Conservation (phyloP, 495 filamentous ascomycete species). For the Daldinia loculata region DNA sequence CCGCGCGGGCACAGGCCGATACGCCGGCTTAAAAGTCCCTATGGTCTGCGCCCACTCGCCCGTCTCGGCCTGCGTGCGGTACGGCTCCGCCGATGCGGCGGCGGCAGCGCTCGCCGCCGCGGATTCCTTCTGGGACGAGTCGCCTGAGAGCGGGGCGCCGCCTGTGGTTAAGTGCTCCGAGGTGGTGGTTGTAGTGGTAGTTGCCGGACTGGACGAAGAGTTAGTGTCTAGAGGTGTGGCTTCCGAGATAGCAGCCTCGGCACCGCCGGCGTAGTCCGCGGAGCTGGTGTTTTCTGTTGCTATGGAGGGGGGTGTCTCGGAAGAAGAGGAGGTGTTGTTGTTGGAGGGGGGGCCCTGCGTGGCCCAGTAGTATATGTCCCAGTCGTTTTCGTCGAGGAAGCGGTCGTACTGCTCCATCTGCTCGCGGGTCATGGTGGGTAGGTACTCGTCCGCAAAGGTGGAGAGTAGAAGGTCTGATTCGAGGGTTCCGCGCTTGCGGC, state of each 20-base stretch:
- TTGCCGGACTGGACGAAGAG: neutral
- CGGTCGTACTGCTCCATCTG: slow-evolving; percentile 87
- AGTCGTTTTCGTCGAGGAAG: slow-evolving; percentile 99
- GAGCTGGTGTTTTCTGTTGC: slow-evolving; percentile 48
- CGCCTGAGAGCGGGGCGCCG: slow-evolving; percentile 29
- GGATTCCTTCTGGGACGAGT: slow-evolving; percentile 37
- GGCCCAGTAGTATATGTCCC: slow-evolving; percentile 99
- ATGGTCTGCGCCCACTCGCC: slow-evolving; percentile 98
- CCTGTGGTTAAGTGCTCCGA: slow-evolving; percentile 30
- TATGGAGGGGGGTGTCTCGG: slow-evolving; percentile 50
- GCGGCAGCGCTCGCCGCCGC: slow-evolving; percentile 28
- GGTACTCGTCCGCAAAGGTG: slow-evolving; percentile 86
- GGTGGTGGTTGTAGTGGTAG: neutral
- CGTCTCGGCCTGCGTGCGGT: slow-evolving; percentile 27
- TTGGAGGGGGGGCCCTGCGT: slow-evolving; percentile 77
- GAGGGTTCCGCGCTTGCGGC: slow-evolving; percentile 93
- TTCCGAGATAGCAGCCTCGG: slow-evolving; percentile 46
- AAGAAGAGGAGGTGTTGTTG: slow-evolving; percentile 30
- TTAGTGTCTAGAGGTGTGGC: slow-evolving; percentile 10
- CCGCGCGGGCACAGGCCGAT: slow-evolving; percentile 83
- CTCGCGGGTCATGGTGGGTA: slow-evolving; percentile 72
- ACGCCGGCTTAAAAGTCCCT: slow-evolving; percentile 92
- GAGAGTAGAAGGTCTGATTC: slow-evolving; percentile 95
- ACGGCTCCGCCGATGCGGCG: slow-evolving; percentile 31
- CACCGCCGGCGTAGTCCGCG: slow-evolving; percentile 47